phyloP scores from a whole-genome alignment of 2,329 filamentous ascomycete genomes.

The Aspergillus chevalieri region DNA sequence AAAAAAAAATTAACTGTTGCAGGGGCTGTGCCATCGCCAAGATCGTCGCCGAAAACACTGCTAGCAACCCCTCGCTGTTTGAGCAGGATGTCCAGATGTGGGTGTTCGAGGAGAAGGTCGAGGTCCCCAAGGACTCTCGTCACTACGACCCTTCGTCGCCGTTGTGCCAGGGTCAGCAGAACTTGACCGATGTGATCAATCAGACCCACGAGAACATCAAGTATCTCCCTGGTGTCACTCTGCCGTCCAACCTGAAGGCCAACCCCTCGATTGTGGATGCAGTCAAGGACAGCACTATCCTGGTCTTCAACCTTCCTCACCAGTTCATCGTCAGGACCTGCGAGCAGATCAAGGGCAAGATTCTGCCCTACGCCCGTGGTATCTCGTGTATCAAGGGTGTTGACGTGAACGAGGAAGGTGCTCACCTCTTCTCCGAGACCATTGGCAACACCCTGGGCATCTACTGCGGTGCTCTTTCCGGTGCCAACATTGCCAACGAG shows the following conservation, averaged over 20 bases:
- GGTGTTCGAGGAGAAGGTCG: conserved; percentile 92
- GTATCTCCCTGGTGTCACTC: conserved; percentile 81
- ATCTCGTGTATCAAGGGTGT: conserved; percentile 99
- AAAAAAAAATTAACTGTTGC: conserved; percentile 62
- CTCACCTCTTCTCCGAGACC: conserved; percentile 88
- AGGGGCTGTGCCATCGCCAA: conserved; percentile 98
- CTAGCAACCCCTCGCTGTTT: conserved; percentile 70
- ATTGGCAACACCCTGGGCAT: conserved; percentile 88
- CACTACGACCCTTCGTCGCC: conserved; percentile 74
- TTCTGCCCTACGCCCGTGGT: conserved; percentile 83
- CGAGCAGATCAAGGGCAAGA: conserved; percentile 76
- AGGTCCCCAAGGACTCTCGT: conserved; percentile 63
- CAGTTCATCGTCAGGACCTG: conserved; percentile 81
- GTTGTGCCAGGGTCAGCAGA: conserved; percentile 66
- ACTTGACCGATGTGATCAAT: conserved; percentile 90
- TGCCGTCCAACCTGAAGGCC: conserved; percentile 63
- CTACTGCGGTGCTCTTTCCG: conserved; percentile 91
- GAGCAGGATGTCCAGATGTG: conserved; percentile 94
- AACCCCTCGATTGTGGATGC: conserved; percentile 54
- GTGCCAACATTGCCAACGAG: conserved; percentile 92
- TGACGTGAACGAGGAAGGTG: conserved; percentile 77
- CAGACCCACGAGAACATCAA: conserved; percentile 91
- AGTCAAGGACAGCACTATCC: conserved; percentile 75
- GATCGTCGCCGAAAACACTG: conserved; percentile 89
- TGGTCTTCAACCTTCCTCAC: conserved; percentile 96